Percentiles rank a stretch among this genome's conserved stretches.
Conservation (phyloP, 1,284 basidiomycete species). For the Ganoderma leucocontextum region DNA sequence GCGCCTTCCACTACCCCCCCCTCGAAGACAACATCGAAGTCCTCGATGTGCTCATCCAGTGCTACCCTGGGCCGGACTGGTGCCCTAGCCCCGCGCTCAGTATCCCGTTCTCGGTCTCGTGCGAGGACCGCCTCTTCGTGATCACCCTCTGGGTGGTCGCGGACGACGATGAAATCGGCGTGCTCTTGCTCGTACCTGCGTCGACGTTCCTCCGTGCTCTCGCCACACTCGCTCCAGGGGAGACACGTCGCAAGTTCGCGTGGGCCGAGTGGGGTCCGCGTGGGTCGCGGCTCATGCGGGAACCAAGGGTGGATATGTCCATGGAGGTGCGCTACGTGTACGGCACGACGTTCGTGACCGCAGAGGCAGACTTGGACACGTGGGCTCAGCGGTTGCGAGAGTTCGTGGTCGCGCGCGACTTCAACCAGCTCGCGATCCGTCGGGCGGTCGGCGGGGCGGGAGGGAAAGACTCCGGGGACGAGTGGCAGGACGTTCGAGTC, state of each 20-base stretch:
- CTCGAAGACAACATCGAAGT: slow-evolving; percentile 40
- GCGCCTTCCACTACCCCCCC: slow-evolving; percentile 52
- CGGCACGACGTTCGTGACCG: slow-evolving; percentile 55
- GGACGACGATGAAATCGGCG: slow-evolving; percentile 35
- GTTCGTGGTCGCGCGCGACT: slow-evolving; percentile 51
- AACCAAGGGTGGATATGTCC: slow-evolving; percentile 44
- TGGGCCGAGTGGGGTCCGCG: slow-evolving; percentile 64
- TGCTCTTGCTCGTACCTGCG: slow-evolving; percentile 58
- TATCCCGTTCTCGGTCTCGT: slow-evolving; percentile 60
- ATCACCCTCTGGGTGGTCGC: slow-evolving; percentile 51
- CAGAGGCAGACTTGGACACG: not conserved
- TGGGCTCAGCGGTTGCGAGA: slow-evolving; percentile 17
- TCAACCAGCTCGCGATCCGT: slow-evolving; percentile 54
- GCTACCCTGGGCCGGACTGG: slow-evolving; percentile 64
- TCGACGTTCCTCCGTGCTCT: slow-evolving; percentile 51
- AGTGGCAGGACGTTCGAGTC: not conserved
- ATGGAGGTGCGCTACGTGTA: slow-evolving; percentile 68
- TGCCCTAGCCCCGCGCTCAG: slow-evolving; percentile 41
- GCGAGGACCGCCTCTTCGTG: slow-evolving; percentile 54
- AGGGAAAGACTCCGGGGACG: not conserved
- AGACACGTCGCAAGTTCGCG: slow-evolving; percentile 40
- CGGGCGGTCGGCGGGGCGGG: slow-evolving; percentile 25
- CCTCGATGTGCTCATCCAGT: slow-evolving; percentile 53
- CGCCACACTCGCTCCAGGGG: slow-evolving; percentile 31
- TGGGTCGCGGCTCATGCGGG: slow-evolving; percentile 52